These are phyloP conservation scores for Tilletia walkeri DNA, from an alignment of 1,284 basidiomycete species.

Conservation along the genomic window DNA sequence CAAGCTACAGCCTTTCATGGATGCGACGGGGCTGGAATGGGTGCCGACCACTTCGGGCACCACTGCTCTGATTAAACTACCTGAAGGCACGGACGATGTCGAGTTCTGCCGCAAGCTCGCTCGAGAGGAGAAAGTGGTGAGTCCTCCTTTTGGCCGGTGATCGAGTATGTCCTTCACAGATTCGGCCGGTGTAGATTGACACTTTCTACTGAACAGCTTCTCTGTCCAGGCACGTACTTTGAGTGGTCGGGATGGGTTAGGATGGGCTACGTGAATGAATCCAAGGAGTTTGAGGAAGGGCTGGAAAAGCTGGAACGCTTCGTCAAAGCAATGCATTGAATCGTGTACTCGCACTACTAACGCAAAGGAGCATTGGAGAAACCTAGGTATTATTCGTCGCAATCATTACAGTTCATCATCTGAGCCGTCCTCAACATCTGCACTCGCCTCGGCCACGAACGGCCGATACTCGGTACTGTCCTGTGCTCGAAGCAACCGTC, in stretches of 20 bases:
- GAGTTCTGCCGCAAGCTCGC: slow-evolving; percentile 19
- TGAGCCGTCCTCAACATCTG: slow-evolving; percentile 24
- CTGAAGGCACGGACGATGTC: slow-evolving; percentile 16
- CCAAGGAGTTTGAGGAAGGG: slow-evolving; percentile 3
- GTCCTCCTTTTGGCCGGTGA: background rate
- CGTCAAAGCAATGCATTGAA: background rate
- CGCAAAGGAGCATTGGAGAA: too few relatives aligned
- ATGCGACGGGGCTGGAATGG: slow-evolving; percentile 12
- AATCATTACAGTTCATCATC: slow-evolving; percentile 9
- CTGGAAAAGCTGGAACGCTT: slow-evolving; percentile 5
- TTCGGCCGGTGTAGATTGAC: too few relatives aligned
- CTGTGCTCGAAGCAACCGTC: slow-evolving; percentile 34
- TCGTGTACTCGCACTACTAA: too few relatives aligned
- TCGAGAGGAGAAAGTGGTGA: slow-evolving; percentile 17
- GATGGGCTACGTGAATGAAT: slow-evolving; percentile 20
- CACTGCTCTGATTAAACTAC: slow-evolving; percentile 20
- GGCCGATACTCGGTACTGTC: slow-evolving; percentile 40
- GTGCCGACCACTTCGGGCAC: slow-evolving; percentile 16
- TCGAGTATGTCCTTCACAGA: too few relatives aligned
- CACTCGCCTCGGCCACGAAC: slow-evolving; percentile 25
- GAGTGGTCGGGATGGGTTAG: slow-evolving; percentile 19
- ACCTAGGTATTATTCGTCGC: too few relatives aligned
- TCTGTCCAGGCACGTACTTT: slow-evolving; percentile 19
- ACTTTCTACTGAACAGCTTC: slow-evolving; percentile 1
- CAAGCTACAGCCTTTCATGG: slow-evolving; percentile 3